Evolutionary conservation across 306 rosid species (phyloP).

Genomic region (Cicer judaicum): DNA sequence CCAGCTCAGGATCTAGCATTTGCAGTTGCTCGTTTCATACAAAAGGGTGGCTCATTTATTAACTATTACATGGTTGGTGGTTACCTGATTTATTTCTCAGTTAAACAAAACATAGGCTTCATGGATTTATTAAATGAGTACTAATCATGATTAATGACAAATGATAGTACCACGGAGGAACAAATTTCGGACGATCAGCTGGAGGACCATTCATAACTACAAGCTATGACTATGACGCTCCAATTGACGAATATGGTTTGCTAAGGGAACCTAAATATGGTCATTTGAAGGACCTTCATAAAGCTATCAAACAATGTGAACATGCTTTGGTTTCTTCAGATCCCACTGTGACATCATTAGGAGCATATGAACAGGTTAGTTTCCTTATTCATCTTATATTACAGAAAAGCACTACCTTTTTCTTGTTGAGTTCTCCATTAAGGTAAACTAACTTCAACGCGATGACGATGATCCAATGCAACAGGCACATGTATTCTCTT

Average conservation of each 20-base stretch:
- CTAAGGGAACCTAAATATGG: constrained; percentile 85
- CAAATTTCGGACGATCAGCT: constrained; percentile 95
- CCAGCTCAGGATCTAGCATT: constrained; percentile 96
- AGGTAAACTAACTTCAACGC: constrained; percentile 8
- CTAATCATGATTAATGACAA: constrained; percentile 38
- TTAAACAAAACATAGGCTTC: constrained; percentile 16
- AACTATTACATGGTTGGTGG: constrained; percentile 97
- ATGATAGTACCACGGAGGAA: constrained; percentile 96
- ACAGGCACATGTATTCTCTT: constrained; percentile 83
- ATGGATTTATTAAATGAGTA: constrained; percentile 17
- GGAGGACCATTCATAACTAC: constrained; percentile 97
- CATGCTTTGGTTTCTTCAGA: constrained; percentile 87
- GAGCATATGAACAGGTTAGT: constrained; percentile 81
- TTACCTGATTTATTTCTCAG: constrained; percentile 39
- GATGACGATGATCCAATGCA: constrained; percentile 34
- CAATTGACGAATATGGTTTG: constrained; percentile 94
- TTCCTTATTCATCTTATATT: constrained; percentile 21
- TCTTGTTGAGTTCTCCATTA: constrained; percentile 4
- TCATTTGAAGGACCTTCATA: constrained; percentile 87
- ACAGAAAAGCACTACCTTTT: background rate
- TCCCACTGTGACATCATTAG: constrained; percentile 71
- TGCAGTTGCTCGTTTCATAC: constrained; percentile 91
- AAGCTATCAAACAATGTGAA: constrained; percentile 79
- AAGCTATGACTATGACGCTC: constrained; percentile 96
- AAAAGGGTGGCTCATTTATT: constrained; percentile 77